Evolutionary conservation across 805 yeast genomes (phyloP), one percentile per base, ranked within the genome.

Genomic region (Teunomyces lycoperdinae): DNA sequence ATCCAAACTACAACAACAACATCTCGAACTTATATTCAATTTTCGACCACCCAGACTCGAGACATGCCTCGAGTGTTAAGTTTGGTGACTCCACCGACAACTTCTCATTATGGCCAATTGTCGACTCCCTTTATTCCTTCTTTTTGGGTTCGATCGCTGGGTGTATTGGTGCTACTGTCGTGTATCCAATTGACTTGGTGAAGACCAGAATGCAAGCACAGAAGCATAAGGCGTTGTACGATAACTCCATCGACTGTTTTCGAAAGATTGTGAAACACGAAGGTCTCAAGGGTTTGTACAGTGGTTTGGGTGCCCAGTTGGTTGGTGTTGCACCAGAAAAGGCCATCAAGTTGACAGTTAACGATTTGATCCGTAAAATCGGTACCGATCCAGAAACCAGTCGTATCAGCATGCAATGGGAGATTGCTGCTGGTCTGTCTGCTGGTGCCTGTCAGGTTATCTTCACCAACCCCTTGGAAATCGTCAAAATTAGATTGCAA

Each of bases 241-340:
- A 79, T 52, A 89, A 87, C 60, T 90, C 96, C 7, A 51, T 84
- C 20, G 97, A 92, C 64, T 94, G 98, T 70, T 85, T 91, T 65
- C 70, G 76, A 40, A 89, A 90, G 61, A 89, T 91, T 39, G 52
- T 91, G 17, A 68, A 74, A 38, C 76, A 78, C 51, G 98, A 92
- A 70, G 97, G 97, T 44, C 60, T 86, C 43, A 72, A 76, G 57
- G 98, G 98, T 7, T 77, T 92, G 49, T 92, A 92, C 68, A 85
- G 96, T 4, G 99, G 99, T 46, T 74, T 92, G 44, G 87, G 89
- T 8, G 97, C 98, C 13, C 98, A 94, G 69, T 74, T 92, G 60
- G 82, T 94, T 43, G 99, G 99, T 56, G 98, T 92, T 44, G 98
- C 98, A 0, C 99, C 99, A 2, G 99, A 92, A 67, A 92, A 92